phyloP scores from a whole-genome alignment of 495 filamentous ascomycete species.

The Pyrenopolyporus hunteri region DNA sequence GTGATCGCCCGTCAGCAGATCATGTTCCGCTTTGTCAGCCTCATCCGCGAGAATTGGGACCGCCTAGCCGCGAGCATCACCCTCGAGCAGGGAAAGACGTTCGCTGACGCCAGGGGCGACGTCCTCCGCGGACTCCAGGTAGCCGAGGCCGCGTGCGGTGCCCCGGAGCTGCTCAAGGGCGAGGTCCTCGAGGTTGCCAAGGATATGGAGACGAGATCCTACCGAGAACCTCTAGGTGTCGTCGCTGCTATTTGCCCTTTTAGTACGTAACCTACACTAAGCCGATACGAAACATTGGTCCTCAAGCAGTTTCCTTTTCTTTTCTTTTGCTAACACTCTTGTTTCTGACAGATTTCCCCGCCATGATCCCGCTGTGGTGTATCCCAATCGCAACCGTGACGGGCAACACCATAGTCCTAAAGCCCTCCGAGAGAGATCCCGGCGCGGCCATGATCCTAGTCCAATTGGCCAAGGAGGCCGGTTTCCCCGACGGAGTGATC shows the following conservation, averaged over 20 bases:
- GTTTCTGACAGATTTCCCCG: constrained; percentile 79
- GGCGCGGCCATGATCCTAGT: constrained; percentile 98
- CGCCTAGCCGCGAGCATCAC: constrained; percentile 93
- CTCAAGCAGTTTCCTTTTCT: too few species aligned
- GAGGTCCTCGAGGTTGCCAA: constrained; percentile 96
- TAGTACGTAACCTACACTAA: constrained; percentile 67
- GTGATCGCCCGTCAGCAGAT: constrained; percentile 89
- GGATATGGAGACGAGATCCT: constrained; percentile 98
- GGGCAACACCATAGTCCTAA: constrained; percentile 92
- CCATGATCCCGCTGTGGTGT: constrained; percentile 99
- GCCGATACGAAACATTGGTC: too few species aligned
- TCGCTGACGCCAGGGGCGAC: constrained; percentile 93
- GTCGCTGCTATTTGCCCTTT: constrained; percentile 98
- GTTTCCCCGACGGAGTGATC: constrained; percentile 91
- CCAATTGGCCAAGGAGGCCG: constrained; percentile 87
- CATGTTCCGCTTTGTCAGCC: constrained; percentile 91
- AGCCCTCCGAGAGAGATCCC: constrained; percentile 98
- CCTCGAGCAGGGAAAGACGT: constrained; percentile 97
- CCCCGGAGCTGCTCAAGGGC: constrained; percentile 90
- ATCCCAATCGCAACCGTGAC: constrained; percentile 94
- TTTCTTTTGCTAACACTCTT: constrained; percentile 29
- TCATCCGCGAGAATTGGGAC: constrained; percentile 97
- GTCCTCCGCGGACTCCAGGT: constrained; percentile 96
- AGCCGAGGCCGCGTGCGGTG: constrained; percentile 92
- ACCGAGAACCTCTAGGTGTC: constrained; percentile 90